Evolutionary conservation across 2,329 filamentous ascomycete genomes (phyloP).

Genomic region (Penicillium sp.): DNA sequence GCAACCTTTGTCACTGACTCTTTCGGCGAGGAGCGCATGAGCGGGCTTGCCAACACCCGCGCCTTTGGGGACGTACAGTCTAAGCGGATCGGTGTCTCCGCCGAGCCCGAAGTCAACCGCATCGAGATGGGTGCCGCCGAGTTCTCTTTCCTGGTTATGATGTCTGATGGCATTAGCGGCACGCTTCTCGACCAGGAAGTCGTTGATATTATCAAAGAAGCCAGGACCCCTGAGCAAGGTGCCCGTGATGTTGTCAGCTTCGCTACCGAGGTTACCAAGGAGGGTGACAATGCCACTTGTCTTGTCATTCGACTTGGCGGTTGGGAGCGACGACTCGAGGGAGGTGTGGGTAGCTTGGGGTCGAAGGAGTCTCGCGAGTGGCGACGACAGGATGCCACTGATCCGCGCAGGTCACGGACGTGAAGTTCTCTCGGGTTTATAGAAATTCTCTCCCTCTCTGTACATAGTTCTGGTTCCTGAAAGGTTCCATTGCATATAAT

Average conservation of each 20-base stretch:
- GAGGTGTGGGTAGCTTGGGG: conserved; percentile 82
- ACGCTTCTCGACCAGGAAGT: conserved; percentile 90
- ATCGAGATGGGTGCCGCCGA: conserved; percentile 79
- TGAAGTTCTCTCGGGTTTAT: conserved; percentile 22
- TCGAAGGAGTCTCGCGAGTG: conserved; percentile 91
- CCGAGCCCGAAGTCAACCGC: conserved; percentile 84
- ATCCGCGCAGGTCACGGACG: conserved; percentile 71
- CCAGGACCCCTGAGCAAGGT: conserved; percentile 83
- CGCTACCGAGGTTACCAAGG: conserved; percentile 76
- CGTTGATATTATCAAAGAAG: conserved; percentile 93
- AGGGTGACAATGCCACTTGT: conserved; percentile 66
- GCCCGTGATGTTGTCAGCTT: conserved; percentile 78
- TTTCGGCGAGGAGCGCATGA: conserved; percentile 95
- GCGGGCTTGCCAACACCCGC: conserved; percentile 88
- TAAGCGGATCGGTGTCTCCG: conserved; percentile 90
- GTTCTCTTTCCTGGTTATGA: conserved; percentile 84
- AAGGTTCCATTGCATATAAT: neutral
- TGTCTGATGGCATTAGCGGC: conserved; percentile 86
- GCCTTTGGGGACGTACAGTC: conserved; percentile 89
- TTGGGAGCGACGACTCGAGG: conserved; percentile 68
- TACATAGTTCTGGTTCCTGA: conserved; percentile 20
- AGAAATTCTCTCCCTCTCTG: conserved; percentile 7
- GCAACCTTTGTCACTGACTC: conserved; percentile 89
- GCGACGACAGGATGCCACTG: conserved; percentile 74
- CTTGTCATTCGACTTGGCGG: conserved; percentile 64